Evolutionary conservation across 306 rosid genomes (phyloP).

Genomic region (Lathyrus aphaca): DNA sequence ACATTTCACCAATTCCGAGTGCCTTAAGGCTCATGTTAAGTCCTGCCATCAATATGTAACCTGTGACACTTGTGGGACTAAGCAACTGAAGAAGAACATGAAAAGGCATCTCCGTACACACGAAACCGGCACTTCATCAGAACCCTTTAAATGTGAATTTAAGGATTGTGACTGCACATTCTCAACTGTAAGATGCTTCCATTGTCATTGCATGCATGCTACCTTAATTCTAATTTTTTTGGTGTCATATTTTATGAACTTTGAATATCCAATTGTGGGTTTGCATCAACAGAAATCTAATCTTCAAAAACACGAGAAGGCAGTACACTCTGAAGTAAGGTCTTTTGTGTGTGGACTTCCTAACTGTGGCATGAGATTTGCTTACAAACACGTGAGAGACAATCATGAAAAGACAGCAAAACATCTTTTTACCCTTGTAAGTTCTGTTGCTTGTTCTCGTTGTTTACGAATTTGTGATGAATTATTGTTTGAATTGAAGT

Average conservation of each 20-base stretch:
- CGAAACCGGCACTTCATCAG: constrained; percentile 43
- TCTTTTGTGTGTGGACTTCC: constrained; percentile 67
- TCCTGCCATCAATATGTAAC: constrained; percentile 63
- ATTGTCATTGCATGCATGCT: too few relatives aligned
- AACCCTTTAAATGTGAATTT: constrained; percentile 52
- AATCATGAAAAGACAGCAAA: constrained; percentile 66
- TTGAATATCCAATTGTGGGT: neutral
- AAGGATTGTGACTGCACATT: constrained; percentile 57
- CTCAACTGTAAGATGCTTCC: constrained; percentile 59
- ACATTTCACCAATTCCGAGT: constrained; percentile 54
- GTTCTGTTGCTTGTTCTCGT: constrained; percentile 13
- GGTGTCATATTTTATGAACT: too few relatives aligned
- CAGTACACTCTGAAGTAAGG: constrained; percentile 60
- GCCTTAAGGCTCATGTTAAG: constrained; percentile 65
- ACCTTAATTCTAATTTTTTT: neutral
- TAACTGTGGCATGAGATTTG: constrained; percentile 79
- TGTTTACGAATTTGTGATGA: neutral
- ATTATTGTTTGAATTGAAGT: neutral
- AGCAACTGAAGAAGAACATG: constrained; percentile 72
- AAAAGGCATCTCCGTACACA: constrained; percentile 66
- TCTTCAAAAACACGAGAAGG: constrained; percentile 70
- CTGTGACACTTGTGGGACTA: constrained; percentile 66
- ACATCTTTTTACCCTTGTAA: constrained; percentile 68
- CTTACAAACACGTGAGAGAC: constrained; percentile 86
- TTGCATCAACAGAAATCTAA: constrained; percentile 64